phyloP scores from a whole-genome alignment of 1,139 yeast genomes.

The Zygosaccharomyces pseudobailii region DNA sequence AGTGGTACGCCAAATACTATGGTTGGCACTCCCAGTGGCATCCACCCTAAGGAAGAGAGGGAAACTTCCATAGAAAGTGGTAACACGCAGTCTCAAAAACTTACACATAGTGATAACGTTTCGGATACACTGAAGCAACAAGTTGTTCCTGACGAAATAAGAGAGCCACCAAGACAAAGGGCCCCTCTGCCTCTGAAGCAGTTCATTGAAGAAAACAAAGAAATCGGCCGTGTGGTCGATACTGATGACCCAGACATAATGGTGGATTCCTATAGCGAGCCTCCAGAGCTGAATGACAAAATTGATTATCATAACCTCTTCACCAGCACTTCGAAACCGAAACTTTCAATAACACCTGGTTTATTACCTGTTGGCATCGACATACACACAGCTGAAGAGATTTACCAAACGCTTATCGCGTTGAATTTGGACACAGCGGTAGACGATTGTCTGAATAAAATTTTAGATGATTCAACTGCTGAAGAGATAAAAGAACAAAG shows the following conservation, averaged over 20 bases:
- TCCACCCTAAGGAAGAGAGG: neutral
- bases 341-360: slow-evolving; percentile 64
- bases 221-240: slow-evolving; percentile 45
- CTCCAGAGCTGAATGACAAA: slow-evolving; percentile 41
- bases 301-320: slow-evolving; percentile 55
- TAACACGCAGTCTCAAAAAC: neutral
- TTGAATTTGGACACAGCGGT: slow-evolving; percentile 36
- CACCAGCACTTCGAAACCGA: slow-evolving; percentile 38
- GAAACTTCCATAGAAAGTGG: neutral
- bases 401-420: slow-evolving; percentile 43
- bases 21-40: neutral
- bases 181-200: slow-evolving; percentile 37
- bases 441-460: slow-evolving; percentile 27
- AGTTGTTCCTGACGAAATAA: slow-evolving; percentile 6
- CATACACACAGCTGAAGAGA: slow-evolving; percentile 55
- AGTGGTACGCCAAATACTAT: neutral
- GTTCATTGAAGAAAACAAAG: slow-evolving; percentile 39
- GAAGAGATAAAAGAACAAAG: slow-evolving; percentile 33
- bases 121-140: slow-evolving; percentile 13
- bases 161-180: slow-evolving; percentile 21
- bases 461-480: slow-evolving; percentile 30
- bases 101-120: neutral
- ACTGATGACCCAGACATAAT: slow-evolving; percentile 59
- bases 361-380: slow-evolving; percentile 71
- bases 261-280: slow-evolving; percentile 62